Conservation (phyloP, 257 asterid genomes). For the Coffea canephora region DNA sequence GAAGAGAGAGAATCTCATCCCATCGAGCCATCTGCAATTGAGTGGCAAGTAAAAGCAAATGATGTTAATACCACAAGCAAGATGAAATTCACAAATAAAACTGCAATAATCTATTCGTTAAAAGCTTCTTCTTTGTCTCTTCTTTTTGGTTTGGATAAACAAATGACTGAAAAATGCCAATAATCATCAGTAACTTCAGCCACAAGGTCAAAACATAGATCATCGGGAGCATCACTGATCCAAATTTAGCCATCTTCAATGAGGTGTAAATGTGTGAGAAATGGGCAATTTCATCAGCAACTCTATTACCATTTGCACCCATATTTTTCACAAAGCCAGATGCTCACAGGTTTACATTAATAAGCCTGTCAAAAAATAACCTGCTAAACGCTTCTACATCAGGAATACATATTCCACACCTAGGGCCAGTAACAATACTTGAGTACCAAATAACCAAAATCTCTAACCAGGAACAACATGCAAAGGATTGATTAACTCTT, state of each 20-base stretch:
- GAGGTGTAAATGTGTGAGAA: too few relatives aligned
- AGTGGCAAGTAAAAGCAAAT: not conserved
- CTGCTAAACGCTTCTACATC: not conserved
- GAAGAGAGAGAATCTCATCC: conserved; percentile 92
- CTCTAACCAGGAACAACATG: not conserved
- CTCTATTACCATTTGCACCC: too few relatives aligned
- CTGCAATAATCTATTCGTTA: not conserved
- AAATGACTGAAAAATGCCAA: too few relatives aligned
- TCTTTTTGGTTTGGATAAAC: too few relatives aligned
- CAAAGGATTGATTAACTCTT: not conserved
- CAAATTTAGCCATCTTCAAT: too few relatives aligned
- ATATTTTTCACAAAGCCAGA: not conserved
- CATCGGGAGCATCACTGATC: too few relatives aligned
- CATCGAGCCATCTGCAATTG: conserved; percentile 89
- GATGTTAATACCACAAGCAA: not conserved
- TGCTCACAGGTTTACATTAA: not conserved
- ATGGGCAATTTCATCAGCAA: too few relatives aligned
- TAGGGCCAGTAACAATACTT: not conserved
- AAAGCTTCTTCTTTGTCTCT: too few relatives aligned
- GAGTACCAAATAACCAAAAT: not conserved
- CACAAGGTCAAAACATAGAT: too few relatives aligned
- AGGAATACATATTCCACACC: not conserved
- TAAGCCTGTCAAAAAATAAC: not conserved
- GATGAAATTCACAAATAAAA: not conserved
- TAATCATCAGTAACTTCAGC: too few relatives aligned